These are phyloP conservation scores for Zasmidium citrigriseum DNA, from an alignment of 2,329 filamentous ascomycete species.

Conservation along the genomic window DNA sequence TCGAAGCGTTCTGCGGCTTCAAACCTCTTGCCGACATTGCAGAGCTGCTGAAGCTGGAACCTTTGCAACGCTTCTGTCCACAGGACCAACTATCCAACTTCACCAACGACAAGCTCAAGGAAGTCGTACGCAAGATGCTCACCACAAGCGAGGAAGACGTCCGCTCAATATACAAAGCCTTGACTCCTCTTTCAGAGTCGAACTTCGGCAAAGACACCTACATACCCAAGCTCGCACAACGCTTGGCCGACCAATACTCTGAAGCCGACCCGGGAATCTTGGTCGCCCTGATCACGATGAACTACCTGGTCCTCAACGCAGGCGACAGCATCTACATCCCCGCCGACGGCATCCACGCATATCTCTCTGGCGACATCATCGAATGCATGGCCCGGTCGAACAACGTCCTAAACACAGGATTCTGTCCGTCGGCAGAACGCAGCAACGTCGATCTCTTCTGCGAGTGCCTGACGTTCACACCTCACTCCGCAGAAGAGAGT, in stretches of 20 bases:
- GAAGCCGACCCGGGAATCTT: constrained; percentile 65
- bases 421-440: constrained; percentile 67
- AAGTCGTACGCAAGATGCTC: constrained; percentile 58
- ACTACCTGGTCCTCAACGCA: constrained; percentile 65
- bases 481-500: constrained; percentile 60
- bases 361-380: constrained; percentile 71
- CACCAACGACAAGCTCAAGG: constrained; percentile 59
- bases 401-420: constrained; percentile 75
- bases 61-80: constrained; percentile 57
- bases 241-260: constrained; percentile 66
- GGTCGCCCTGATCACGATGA: constrained; percentile 73
- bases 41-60: constrained; percentile 57
- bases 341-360: constrained; percentile 73
- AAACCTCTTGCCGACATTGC: constrained; percentile 65
- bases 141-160: constrained; percentile 56
- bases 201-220: constrained; percentile 57
- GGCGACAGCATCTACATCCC: constrained; percentile 71
- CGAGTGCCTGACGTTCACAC: constrained; percentile 63
- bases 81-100: constrained; percentile 56
- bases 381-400: constrained; percentile 77
- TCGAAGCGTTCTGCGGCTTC: constrained; percentile 76
- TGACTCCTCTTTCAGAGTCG: constrained; percentile 51
- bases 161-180: constrained; percentile 52
- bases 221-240: constrained; percentile 64
- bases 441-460: constrained; percentile 66